Evolutionary conservation across 306 rosid species (phyloP).

Genomic region (Cicer judaicum): DNA sequence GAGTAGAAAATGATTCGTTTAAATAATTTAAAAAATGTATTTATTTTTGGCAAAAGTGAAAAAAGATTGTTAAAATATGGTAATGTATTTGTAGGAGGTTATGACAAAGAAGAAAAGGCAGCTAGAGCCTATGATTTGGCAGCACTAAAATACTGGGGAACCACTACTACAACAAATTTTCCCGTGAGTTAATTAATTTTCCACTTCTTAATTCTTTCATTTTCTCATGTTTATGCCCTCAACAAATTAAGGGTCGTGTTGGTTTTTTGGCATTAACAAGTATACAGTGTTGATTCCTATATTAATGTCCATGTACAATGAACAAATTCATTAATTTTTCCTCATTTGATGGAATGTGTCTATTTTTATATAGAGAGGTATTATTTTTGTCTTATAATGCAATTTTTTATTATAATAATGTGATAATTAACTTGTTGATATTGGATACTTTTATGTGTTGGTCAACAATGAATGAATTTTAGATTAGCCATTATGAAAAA

Average conservation of each 20-base stretch:
- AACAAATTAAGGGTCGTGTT: conserved; percentile 35
- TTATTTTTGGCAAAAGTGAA: not conserved
- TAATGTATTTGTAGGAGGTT: conserved; percentile 62
- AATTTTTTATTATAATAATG: conserved; percentile 4
- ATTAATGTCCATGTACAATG: not conserved
- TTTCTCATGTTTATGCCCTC: not conserved
- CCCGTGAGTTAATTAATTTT: conserved; percentile 59
- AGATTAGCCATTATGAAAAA: conserved; percentile 85
- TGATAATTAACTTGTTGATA: conserved; percentile 7
- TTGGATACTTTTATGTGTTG: not conserved
- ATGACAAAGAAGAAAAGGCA: conserved; percentile 96
- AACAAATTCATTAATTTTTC: conserved; percentile 33
- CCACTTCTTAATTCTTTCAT: not conserved
- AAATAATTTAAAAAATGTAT: not conserved
- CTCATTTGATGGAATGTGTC: conserved; percentile 47
- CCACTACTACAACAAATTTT: conserved; percentile 90
- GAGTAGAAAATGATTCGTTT: conserved; percentile 46
- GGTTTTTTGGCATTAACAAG: conserved; percentile 2
- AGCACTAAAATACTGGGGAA: conserved; percentile 94
- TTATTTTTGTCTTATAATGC: conserved; percentile 24
- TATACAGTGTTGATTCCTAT: not conserved
- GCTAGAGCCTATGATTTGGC: conserved; percentile 95
- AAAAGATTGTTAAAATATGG: not conserved
- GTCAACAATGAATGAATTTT: conserved; percentile 40
- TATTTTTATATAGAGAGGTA: not conserved